A percentile compares a stretch with the other conserved stretches of the same genome.
Evolutionary conservation across 345 rosid genomes (phyloP).

Genomic region (Brassica napus): DNA sequence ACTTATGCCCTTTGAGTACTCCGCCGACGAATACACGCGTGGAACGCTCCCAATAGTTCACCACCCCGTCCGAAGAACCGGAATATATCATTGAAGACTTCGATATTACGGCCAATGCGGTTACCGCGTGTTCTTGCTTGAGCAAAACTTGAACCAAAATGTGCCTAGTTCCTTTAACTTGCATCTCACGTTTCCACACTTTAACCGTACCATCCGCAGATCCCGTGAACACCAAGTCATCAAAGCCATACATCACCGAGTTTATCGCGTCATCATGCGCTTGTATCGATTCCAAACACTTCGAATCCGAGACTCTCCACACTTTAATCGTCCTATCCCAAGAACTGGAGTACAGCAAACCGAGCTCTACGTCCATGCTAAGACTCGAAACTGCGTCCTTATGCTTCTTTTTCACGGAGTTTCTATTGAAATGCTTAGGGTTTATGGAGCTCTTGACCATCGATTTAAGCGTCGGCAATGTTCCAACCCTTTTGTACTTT

Average conservation of each 20-base stretch:
- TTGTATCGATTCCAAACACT: conserved; percentile 59
- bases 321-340: conserved; percentile 70
- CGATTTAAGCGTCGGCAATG: conserved; percentile 55
- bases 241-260: conserved; percentile 50
- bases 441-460: conserved; percentile 58
- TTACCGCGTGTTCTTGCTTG: conserved; percentile 73
- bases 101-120: conserved; percentile 57
- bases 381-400: conserved; percentile 64
- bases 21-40: conserved; percentile 56
- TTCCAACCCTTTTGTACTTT: conserved; percentile 50
- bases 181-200: conserved; percentile 60
- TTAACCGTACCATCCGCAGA: conserved; percentile 75
- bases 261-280: conserved; percentile 74
- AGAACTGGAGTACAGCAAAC: conserved; percentile 63
- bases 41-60: conserved; percentile 63
- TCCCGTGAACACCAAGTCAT: conserved; percentile 61
- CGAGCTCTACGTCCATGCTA: conserved; percentile 51
- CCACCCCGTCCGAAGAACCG: conserved; percentile 71
- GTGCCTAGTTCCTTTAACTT: conserved; percentile 64
- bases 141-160: conserved; percentile 55
- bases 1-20: conserved; percentile 61
- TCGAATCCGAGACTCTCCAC: conserved; percentile 57
- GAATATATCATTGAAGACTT: conserved; percentile 56
- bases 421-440: conserved; percentile 53
- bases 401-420: conserved; percentile 55